Conservation (phyloP, 2,329 filamentous ascomycete genomes). For the Cercospora citrullina region DNA sequence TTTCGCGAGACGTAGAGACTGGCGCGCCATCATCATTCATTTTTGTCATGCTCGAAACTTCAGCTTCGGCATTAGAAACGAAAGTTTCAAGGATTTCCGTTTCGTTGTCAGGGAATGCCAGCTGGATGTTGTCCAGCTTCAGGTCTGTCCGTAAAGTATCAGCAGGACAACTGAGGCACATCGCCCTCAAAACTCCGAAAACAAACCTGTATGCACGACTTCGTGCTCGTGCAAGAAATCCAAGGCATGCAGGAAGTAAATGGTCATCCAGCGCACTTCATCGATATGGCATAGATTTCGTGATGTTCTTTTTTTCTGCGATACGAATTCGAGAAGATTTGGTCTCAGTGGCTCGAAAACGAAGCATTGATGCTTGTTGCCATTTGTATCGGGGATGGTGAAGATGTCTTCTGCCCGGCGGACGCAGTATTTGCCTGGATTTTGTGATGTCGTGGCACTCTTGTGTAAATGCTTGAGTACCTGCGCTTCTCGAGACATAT, state of each 20-base stretch:
- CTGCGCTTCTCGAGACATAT: not conserved
- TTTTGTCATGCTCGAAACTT: not conserved
- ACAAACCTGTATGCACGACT: slow-evolving; percentile 13
- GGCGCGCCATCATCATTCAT: not conserved
- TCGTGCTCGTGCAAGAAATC: slow-evolving; percentile 6
- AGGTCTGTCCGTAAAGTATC: not conserved
- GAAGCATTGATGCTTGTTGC: not conserved
- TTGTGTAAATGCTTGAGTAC: not conserved
- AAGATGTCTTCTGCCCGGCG: not conserved
- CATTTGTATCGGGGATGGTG: not conserved
- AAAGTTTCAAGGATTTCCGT: not conserved
- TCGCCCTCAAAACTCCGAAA: no score
- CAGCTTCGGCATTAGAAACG: not conserved
- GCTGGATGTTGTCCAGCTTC: slow-evolving; percentile 14
- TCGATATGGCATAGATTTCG: not conserved
- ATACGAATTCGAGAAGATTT: not conserved
- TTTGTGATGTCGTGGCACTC: not conserved
- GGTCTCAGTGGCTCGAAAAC: not conserved
- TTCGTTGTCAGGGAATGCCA: slow-evolving; percentile 12
- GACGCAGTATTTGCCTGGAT: not conserved
- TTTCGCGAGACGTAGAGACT: slow-evolving; percentile 6
- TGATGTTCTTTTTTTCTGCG: not conserved
- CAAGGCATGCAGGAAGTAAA: slow-evolving; percentile 10
- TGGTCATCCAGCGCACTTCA: slow-evolving; percentile 7
- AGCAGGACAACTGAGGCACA: no score